A percentile compares a stretch with the other conserved stretches of the same genome.
These are phyloP conservation scores for Sideroxylon spinosum DNA, from an alignment of 179 eudicot genomes.

Conservation along the genomic window DNA sequence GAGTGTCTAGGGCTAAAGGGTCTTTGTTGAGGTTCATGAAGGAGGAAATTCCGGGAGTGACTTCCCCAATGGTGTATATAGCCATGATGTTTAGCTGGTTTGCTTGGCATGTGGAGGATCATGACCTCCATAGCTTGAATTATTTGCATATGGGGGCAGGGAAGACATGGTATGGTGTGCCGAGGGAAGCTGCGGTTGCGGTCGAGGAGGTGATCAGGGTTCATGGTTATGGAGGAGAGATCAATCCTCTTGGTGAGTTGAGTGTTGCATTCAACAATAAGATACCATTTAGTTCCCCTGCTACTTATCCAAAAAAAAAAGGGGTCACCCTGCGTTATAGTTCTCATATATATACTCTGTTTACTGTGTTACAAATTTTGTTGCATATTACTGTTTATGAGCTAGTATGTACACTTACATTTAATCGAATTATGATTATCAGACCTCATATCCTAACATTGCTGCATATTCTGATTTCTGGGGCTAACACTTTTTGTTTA, in stretches of 20 bases:
- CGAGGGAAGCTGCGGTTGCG: constrained; percentile 78
- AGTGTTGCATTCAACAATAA: not conserved
- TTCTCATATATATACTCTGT: not conserved
- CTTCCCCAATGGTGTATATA: constrained; percentile 93
- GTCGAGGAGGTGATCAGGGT: constrained; percentile 88
- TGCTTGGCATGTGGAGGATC: constrained; percentile 99
- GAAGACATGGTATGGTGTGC: constrained; percentile 99
- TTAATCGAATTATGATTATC: no score
- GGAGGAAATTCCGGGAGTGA: constrained; percentile 96
- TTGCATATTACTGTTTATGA: constrained; percentile 11
- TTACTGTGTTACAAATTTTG: not conserved
- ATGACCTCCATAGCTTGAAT: constrained; percentile 96
- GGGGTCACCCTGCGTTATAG: not conserved
- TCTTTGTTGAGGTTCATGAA: constrained; percentile 92
- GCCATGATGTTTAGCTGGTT: constrained; percentile 99
- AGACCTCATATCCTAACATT: no score
- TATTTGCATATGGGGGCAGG: constrained; percentile 83
- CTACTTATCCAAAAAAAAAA: not conserved
- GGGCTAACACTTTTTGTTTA: no score
- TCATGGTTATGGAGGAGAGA: constrained; percentile 93
- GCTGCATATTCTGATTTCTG: no score
- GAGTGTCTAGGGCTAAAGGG: constrained; percentile 72
- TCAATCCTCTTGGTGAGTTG: constrained; percentile 90
- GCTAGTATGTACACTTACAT: not conserved
- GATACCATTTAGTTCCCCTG: constrained; percentile 3